Evolutionary conservation across 345 rosid species (phyloP).

Genomic region (Rhizophora mangle): DNA sequence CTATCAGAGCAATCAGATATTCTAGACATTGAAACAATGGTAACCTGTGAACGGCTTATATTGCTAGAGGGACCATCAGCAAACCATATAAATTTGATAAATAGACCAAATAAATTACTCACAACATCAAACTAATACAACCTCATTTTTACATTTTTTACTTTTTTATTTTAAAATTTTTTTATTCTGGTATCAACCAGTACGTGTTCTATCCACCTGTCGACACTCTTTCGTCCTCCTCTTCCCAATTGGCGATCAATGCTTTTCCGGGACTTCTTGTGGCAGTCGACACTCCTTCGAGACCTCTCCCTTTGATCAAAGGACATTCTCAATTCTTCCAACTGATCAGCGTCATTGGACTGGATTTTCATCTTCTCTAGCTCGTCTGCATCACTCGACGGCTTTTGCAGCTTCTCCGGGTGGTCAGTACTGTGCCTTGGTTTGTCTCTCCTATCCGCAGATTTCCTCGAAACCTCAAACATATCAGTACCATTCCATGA

Average conservation of each 20-base stretch:
- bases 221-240: constrained; percentile 31
- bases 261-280: constrained; percentile 31
- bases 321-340: constrained; percentile 23
- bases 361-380: constrained; percentile 26
- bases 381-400: constrained; percentile 25
- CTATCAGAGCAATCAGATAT: background rate
- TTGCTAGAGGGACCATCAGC: background rate
- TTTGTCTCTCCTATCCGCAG: constrained; percentile 60
- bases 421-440: constrained; percentile 67
- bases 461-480: constrained; percentile 62
- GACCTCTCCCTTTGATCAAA: constrained; percentile 31
- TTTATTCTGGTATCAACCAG: constrained; percentile 10
- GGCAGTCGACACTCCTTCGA: constrained; percentile 35
- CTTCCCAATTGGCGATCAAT: constrained; percentile 27
- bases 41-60: background rate
- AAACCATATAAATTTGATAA: background rate
- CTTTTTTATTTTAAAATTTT: background rate
- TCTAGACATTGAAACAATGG: background rate
- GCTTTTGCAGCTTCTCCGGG: constrained; percentile 53
- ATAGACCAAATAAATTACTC: constrained; percentile 21
- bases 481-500: constrained; percentile 57
- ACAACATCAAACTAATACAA: constrained; percentile 11
- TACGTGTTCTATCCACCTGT: constrained; percentile 26
- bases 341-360: constrained; percentile 16
- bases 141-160: background rate